These are phyloP conservation scores for Tuber aestivum DNA, from an alignment of 495 filamentous ascomycete genomes.

Conservation along the genomic window DNA sequence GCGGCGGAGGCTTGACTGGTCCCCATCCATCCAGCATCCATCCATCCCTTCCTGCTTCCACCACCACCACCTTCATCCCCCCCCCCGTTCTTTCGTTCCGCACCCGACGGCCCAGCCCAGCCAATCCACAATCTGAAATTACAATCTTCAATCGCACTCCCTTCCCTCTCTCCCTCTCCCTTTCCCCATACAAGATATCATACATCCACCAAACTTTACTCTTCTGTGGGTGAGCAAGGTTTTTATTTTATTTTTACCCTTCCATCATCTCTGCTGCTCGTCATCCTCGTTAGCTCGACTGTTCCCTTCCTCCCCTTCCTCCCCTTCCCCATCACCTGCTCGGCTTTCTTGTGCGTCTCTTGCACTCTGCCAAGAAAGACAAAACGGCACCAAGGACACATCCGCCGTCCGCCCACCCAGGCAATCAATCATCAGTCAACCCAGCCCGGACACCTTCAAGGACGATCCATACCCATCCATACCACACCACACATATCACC, in stretches of 20 bases:
- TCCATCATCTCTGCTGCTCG: neutral
- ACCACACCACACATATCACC: constrained; percentile 1
- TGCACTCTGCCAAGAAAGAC: neutral
- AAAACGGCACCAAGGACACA: constrained; percentile 2
- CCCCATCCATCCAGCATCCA: constrained; percentile 20
- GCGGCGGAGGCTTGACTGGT: constrained; percentile 19
- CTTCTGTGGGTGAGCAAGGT: neutral
- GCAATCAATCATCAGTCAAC: constrained; percentile 1
- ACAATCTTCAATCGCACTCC: constrained; percentile 10
- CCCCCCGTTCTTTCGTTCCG: constrained; percentile 18
- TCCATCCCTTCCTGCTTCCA: constrained; percentile 11
- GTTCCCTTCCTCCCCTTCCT: neutral
- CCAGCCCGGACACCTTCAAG: neutral
- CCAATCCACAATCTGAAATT: constrained; percentile 28
- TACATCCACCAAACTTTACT: neutral
- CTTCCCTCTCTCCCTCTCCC: neutral
- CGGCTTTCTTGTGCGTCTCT: neutral
- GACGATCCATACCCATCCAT: neutral
- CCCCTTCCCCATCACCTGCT: neutral
- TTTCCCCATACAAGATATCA: neutral
- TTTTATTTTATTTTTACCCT: neutral
- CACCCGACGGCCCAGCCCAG: constrained; percentile 21
- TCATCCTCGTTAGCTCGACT: neutral
- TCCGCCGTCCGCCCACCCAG: neutral
- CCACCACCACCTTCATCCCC: constrained; percentile 13